Evolutionary conservation across 1,139 yeast species (phyloP), one percentile per base, ranked within the genome.

Genomic region (Scheffersomyces segobiensis): DNA sequence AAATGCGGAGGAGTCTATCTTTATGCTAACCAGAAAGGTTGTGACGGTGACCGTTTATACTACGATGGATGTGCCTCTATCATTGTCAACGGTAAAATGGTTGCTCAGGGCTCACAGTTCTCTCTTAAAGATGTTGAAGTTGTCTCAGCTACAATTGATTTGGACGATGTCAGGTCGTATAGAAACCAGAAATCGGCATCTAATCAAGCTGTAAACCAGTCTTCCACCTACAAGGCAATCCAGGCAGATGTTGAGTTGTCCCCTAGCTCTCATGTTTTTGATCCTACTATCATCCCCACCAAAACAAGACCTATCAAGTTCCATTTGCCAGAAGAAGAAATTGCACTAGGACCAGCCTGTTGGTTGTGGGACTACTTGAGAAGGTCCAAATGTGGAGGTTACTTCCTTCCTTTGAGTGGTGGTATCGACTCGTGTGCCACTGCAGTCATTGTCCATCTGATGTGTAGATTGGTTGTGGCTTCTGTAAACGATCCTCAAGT

Each of bases 341-440:
- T 95, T 62, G 98, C 99, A 0, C 78, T 91, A 55, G 99, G 99
- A 0, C 99, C 99, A 1, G 99, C 99, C 0, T 95, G 99, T 72
- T 95, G 99, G 99, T 75, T 95, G 63, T 95, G 99, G 99, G 99
- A 95, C 72, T 95, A 95, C 70, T 81, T 95, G 62, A 83, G 99
- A 70, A 85, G 99, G 64, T 91, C 96, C 63, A 85, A 85, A 64
- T 89, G 95, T 59, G 93, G 93, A 0, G 99, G 99, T 0, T 95
- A 83, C 71, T 96, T 95, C 74, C 79, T 95, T 54, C 98, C 99
- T 0, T 79, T 95, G 55, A 89, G 97, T 71, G 99, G 99, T 21
- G 99, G 99, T 54, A 93, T 96, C 62, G 99, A 95, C 71, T 90
- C 97, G 26, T 96, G 99, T 78, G 97, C 99, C 0, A 96, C 99